Base-by-base conservation (phyloP, 164 flowering plant genomes). In the Stephania japonica region DNA sequence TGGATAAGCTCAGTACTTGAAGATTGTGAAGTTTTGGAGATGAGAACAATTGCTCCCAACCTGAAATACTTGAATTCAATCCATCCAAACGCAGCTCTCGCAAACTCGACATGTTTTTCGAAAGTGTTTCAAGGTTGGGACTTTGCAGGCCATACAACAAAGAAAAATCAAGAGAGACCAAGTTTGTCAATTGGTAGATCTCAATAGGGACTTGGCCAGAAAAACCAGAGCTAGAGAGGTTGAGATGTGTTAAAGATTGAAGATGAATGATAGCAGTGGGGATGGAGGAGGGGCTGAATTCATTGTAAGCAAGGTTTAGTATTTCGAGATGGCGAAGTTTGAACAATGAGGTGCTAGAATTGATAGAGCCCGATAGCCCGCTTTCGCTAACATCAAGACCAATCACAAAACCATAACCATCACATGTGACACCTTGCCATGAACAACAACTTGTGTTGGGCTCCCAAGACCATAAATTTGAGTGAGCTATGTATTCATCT, bases 181-280 rank as follows among this genome's bases (percentile, higher is more conserved):
- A 72, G 56, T 13, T 69, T 7, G 70, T 74, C 74, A 85, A n/a
- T 0, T 53, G 67, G 4, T 84, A 79, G 3, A 87, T 71, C 59
- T 68, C 83, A 6, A 66, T 21, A 0, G 86, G 88, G 38, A 76
- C 72, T 26, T 85, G 87, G 10, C 86, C 86, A 1, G 18, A 21
- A 27, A 87, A 86, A 16, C 80, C 80, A 16, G 90, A 56, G n/a
- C 21, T 3, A 1, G 62, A 16, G 21, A 56, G 62, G 62, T 56
- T 56, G 62, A 56, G 62, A 16, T 56, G 62, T 11, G 62, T 56
- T 6, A 56, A 56, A 56, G n/a, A 56, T 1, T 47, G 62, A 56
- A 56, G 21, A 2, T 19, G 16, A 56, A 19, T n/a, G 19, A 56
- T 16, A 4, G 6, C 18, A n/a, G 21, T 16, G 62, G 62, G 62